Base-by-base conservation (phyloP, 2,329 filamentous ascomycete species). In the Xylogone sp. region DNA sequence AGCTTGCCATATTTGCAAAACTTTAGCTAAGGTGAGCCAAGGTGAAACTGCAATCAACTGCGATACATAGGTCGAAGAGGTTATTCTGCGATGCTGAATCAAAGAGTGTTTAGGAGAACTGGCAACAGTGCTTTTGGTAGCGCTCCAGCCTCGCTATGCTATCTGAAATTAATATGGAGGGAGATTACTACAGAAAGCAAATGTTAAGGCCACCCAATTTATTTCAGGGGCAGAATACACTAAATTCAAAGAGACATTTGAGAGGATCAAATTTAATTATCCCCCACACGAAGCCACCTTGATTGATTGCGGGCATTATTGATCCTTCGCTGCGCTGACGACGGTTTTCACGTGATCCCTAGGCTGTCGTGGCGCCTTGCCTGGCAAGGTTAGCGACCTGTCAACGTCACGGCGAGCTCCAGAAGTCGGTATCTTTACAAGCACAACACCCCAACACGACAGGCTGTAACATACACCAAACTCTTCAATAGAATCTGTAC, bases 1-100 rank as follows among this genome's bases (percentile, higher is more conserved):
- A 69, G 51, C 70, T 68, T 57, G 73, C 73, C 79, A 80, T 83
- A 50, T 52, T 62, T 59, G 54, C 42, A 27, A 24, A 48, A 45
- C 8, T 39, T 16, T 39, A 16, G 34, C 34, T 5, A 16, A 39
- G 34, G 13, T 4, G n/a, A 39, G 34, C n/a, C n/a, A n/a, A n/a
- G n/a, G n/a, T n/a, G n/a, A n/a, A 39, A 5, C 13, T 39, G n/a
- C 5, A 39, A 39, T 39, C n/a, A 18, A 5, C n/a, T 16, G 34
- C n/a, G n/a, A 13, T 13, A 16, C 34, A 39, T 9, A 39, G n/a
- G 10, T 16, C 34, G 34, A 5, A 4, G 34, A 39, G n/a, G n/a
- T 5, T 16, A 7, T 39, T 39, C 34, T 39, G n/a, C 34, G 13
- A 18, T 39, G 34, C 12, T 9, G 34, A 18, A 39, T 16, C 34